Evolutionary conservation across 148 eudicot genomes (phyloP).

Genomic region (Vaccinium darrowii): DNA sequence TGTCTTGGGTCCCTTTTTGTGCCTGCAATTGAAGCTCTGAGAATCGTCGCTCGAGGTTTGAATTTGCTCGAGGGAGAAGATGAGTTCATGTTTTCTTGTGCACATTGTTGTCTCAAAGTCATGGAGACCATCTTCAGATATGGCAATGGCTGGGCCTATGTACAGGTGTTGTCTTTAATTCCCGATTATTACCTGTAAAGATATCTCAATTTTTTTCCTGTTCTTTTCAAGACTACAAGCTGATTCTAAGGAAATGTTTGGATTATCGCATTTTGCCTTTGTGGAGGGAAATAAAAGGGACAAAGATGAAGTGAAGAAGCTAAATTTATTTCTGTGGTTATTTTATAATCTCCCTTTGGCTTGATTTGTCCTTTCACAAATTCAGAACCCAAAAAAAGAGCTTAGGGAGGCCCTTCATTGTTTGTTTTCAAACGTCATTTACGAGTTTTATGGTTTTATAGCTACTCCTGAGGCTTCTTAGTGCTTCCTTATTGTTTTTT

Average conservation of each 20-base stretch:
- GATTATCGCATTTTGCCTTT: too few relatives aligned
- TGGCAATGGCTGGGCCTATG: conserved; percentile 98
- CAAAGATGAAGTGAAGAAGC: background rate
- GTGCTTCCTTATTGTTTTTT: background rate
- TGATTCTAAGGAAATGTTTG: background rate
- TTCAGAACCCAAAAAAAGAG: background rate
- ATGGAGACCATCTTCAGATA: conserved; percentile 80
- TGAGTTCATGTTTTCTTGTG: conserved; percentile 98
- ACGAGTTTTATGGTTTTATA: background rate
- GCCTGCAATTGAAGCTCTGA: conserved; percentile 85
- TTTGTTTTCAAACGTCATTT: background rate
- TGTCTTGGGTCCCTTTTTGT: conserved; percentile 87
- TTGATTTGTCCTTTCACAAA: background rate
- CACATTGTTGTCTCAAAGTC: conserved; percentile 82
- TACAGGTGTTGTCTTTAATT: conserved; percentile 50
- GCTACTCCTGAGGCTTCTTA: background rate
- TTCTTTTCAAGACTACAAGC: background rate
- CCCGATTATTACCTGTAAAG: background rate
- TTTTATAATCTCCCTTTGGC: background rate
- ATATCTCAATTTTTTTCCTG: background rate
- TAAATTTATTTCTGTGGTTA: background rate
- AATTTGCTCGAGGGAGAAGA: conserved; percentile 96
- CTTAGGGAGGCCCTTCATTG: background rate
- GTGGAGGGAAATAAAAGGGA: background rate
- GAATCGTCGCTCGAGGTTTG: conserved; percentile 77